phyloP scores from a whole-genome alignment of 352 stramenopile genomes.

The Globisporangium rhizosaccharum region DNA sequence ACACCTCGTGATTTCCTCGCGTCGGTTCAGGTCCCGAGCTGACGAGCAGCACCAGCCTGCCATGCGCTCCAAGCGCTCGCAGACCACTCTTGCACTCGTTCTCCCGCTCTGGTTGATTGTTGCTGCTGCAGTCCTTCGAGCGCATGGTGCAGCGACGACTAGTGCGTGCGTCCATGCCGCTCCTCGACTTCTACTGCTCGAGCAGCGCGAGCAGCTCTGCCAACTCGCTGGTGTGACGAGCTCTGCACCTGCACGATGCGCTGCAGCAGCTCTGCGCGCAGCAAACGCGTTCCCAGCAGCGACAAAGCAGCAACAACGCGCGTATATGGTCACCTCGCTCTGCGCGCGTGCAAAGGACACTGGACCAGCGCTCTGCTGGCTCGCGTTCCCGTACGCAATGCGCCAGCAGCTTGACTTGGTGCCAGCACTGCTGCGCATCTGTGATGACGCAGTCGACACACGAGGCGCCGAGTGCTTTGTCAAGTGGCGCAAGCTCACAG shows the following conservation, averaged over 20 bases:
- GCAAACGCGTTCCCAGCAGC: constrained; percentile 9
- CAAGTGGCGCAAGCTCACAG: constrained; percentile 26
- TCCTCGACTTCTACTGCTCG: constrained; percentile 22
- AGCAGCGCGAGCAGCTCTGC: constrained; percentile 28
- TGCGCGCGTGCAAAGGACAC: constrained; percentile 14
- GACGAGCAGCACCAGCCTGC: no score
- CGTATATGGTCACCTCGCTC: constrained; percentile 21
- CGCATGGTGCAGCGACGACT: no score
- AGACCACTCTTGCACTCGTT: not conserved
- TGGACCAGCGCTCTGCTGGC: constrained; percentile 48
- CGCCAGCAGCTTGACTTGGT: constrained; percentile 19
- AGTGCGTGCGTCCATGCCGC: constrained; percentile 19
- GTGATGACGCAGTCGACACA: constrained; percentile 23
- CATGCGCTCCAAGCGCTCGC: no score
- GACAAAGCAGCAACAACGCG: constrained; percentile 7
- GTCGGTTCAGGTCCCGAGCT: no score
- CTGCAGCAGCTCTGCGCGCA: constrained; percentile 22
- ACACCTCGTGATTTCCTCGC: no score
- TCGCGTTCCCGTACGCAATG: constrained; percentile 19
- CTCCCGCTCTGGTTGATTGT: not conserved
- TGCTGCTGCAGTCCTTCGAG: not conserved
- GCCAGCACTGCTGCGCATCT: constrained; percentile 26
- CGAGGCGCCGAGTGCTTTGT: constrained; percentile 29
- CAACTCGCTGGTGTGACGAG: not conserved
- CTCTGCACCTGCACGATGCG: constrained; percentile 20